phyloP scores from a whole-genome alignment of 495 filamentous ascomycete genomes.

The Neurospora sp. region DNA sequence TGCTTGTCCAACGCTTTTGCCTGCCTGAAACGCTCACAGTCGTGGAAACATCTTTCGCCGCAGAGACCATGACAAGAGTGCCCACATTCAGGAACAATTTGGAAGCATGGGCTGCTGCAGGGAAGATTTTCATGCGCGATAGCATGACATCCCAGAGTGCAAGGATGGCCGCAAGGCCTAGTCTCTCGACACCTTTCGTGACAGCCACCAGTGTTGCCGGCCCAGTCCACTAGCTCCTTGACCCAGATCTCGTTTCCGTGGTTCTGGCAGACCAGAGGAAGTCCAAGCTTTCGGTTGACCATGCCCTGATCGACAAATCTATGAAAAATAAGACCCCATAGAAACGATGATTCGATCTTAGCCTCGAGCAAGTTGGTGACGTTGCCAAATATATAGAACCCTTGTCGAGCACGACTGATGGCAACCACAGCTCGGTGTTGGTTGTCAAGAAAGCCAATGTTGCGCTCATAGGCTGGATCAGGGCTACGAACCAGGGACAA shows the following conservation, averaged over 20 bases:
- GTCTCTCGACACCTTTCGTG: slow-evolving; percentile 34
- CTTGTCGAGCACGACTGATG: slow-evolving; percentile 73
- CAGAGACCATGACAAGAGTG: slow-evolving; percentile 42
- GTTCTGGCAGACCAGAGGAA: slow-evolving; percentile 32
- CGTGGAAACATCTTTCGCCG: slow-evolving; percentile 29
- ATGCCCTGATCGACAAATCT: slow-evolving; percentile 23
- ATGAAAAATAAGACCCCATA: slow-evolving; percentile 29
- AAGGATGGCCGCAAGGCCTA: slow-evolving; percentile 34
- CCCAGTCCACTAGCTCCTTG: slow-evolving; percentile 40
- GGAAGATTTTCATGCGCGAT: slow-evolving; percentile 51
- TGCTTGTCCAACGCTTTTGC: background rate
- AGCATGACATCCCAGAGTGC: slow-evolving; percentile 35
- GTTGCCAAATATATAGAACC: slow-evolving; percentile 86
- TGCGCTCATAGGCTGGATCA: slow-evolving; percentile 6
- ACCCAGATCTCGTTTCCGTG: slow-evolving; percentile 28
- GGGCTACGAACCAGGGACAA: slow-evolving; percentile 73
- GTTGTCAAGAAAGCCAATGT: slow-evolving; percentile 63
- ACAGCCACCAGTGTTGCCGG: slow-evolving; percentile 53
- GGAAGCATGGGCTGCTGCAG: slow-evolving; percentile 53
- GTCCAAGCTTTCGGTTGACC: slow-evolving; percentile 9
- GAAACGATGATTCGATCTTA: slow-evolving; percentile 21
- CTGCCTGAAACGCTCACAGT: slow-evolving; percentile 11
- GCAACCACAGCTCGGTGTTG: slow-evolving; percentile 81
- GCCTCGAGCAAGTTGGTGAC: slow-evolving; percentile 39
- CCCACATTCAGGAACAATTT: slow-evolving; percentile 47